These are phyloP conservation scores for Mitragyna speciosa DNA, from an alignment of 257 asterid species.

Conservation along the genomic window DNA sequence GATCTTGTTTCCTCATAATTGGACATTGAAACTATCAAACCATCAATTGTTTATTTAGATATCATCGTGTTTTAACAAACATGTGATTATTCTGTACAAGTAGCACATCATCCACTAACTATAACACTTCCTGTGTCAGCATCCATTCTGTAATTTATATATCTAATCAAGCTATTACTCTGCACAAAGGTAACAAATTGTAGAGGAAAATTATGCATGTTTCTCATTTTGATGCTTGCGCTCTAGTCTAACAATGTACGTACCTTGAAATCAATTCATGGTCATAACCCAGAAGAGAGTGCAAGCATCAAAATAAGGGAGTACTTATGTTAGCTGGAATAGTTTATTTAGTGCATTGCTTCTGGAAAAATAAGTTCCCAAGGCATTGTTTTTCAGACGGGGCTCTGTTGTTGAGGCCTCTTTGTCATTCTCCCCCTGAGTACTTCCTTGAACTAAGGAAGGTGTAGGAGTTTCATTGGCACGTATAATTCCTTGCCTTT, in stretches of 20 bases:
- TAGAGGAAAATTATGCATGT: neutral
- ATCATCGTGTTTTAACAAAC: neutral
- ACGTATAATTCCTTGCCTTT: slow-evolving; percentile 48
- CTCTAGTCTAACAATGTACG: neutral
- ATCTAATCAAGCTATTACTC: neutral
- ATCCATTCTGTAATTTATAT: neutral
- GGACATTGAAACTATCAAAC: neutral
- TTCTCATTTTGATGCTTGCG: slow-evolving; percentile 8
- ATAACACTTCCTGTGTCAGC: neutral
- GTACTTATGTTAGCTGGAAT: slow-evolving; percentile 58
- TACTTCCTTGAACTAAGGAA: slow-evolving; percentile 15
- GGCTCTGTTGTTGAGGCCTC: slow-evolving; percentile 32
- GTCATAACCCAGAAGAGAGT: neutral
- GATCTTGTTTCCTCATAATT: neutral
- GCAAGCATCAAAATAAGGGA: slow-evolving; percentile 11
- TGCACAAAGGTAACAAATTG: neutral
- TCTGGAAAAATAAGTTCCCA: slow-evolving; percentile 64
- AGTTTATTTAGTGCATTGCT: slow-evolving; percentile 67
- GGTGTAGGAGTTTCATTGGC: slow-evolving; percentile 12
- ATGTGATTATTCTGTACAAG: neutral
- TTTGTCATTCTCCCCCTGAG: slow-evolving; percentile 16
- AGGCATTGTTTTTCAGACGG: slow-evolving; percentile 69
- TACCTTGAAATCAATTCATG: neutral
- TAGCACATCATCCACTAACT: neutral
- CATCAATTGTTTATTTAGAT: neutral